phyloP scores from a whole-genome alignment of 1,139 yeast genomes.

The Suzukiozyma palmioleophila region DNA sequence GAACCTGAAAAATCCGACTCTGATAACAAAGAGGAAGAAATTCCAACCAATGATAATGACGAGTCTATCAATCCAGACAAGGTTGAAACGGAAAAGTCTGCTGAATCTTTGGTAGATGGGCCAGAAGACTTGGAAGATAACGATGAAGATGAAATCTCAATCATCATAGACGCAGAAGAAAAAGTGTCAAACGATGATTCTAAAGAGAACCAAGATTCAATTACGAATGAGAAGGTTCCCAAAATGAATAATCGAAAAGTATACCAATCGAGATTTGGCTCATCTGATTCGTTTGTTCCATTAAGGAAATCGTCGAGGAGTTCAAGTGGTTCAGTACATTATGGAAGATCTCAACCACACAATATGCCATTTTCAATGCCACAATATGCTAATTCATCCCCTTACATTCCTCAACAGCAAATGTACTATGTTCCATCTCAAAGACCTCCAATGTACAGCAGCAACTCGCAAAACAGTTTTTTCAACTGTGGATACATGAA shows the following conservation, averaged over 20 bases:
- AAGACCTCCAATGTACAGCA: conserved; percentile 6
- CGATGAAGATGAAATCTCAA: conserved; percentile 41
- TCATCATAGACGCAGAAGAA: conserved; percentile 39
- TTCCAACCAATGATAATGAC: conserved; percentile 13
- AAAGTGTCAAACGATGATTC: conserved; percentile 4
- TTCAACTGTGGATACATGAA: background rate
- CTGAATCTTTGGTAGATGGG: conserved; percentile 1
- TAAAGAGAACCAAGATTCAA: conserved; percentile 11
- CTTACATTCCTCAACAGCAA: conserved; percentile 17
- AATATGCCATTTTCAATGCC: background rate
- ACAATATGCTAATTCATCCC: conserved; percentile 10
- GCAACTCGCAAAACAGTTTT: background rate
- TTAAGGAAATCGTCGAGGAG: conserved; percentile 15
- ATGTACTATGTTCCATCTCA: conserved; percentile 10
- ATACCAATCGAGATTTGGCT: conserved; percentile 11
- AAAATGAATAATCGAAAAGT: conserved; percentile 6
- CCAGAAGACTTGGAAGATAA: conserved; percentile 29
- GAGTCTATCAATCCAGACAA: conserved; percentile 9
- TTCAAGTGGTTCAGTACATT: conserved; percentile 21
- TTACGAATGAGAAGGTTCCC: background rate
- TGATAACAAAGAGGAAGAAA: conserved; percentile 11
- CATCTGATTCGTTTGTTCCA: conserved; percentile 20
- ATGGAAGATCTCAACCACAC: conserved; percentile 5
- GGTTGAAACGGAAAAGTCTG: background rate
- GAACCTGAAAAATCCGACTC: background rate